Conservation (phyloP, 129 eudicot genomes). For the Kitagawia praeruptora region DNA sequence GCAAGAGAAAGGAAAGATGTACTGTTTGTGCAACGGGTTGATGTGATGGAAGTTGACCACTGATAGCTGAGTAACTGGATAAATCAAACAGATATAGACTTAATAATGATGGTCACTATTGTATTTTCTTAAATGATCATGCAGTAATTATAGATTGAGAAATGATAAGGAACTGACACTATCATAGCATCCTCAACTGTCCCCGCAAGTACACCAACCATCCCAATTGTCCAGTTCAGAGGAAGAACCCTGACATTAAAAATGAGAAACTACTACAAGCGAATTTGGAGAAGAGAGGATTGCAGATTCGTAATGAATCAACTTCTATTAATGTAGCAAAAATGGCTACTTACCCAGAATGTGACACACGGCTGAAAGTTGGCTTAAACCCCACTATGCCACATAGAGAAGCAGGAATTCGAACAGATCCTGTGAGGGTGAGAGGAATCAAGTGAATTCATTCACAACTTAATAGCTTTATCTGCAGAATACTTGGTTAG, state of each 20-base stretch:
- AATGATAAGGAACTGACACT: constrained; percentile 40
- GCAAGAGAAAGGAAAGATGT: constrained; percentile 10
- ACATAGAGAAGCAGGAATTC: constrained; percentile 97
- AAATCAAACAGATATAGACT: constrained; percentile 2
- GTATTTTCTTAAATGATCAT: neutral
- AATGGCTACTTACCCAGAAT: constrained; percentile 51
- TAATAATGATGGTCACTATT: too few relatives aligned
- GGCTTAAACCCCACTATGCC: constrained; percentile 94
- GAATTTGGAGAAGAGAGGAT: neutral
- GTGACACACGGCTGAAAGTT: constrained; percentile 77
- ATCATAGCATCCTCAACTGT: constrained; percentile 91
- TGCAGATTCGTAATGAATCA: neutral
- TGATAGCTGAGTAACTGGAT: constrained; percentile 86
- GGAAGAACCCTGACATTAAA: constrained; percentile 71
- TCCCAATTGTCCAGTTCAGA: constrained; percentile 88
- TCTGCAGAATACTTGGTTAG: neutral
- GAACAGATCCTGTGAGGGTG: constrained; percentile 66
- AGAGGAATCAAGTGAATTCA: neutral
- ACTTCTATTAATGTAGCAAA: neutral
- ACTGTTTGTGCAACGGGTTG: constrained; percentile 34
- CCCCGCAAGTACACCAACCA: constrained; percentile 90
- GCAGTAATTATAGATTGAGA: neutral
- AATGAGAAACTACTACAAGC: neutral
- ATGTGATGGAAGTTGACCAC: constrained; percentile 42
- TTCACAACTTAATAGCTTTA: neutral